Conservation (phyloP, 1,139 yeast species). For the Hansenula anomala region DNA sequence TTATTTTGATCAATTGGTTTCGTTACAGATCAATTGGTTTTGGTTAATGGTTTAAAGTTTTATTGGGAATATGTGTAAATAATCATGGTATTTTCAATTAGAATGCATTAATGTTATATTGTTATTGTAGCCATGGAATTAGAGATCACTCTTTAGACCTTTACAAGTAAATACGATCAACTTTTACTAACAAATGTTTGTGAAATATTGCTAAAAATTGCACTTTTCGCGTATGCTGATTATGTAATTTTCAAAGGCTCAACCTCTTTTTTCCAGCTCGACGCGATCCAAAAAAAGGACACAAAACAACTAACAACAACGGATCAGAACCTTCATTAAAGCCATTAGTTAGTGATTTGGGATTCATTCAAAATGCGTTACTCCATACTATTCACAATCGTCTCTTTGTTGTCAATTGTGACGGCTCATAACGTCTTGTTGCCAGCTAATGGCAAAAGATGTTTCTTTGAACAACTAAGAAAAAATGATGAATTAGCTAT, state of each 20-base stretch:
- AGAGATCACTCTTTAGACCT: too few relatives aligned
- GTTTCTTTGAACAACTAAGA: slow-evolving; percentile 82
- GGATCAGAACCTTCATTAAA: neutral
- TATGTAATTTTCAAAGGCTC: too few relatives aligned
- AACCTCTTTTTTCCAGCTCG: too few relatives aligned
- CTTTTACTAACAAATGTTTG: too few relatives aligned
- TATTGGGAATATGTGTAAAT: slow-evolving; percentile 2
- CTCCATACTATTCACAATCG: neutral
- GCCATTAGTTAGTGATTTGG: neutral
- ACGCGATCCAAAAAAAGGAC: too few relatives aligned
- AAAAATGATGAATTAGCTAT: slow-evolving; percentile 84
- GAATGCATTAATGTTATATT: slow-evolving; percentile 1
- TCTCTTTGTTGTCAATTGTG: slow-evolving; percentile 18
- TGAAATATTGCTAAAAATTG: too few relatives aligned
- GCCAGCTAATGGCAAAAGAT: slow-evolving; percentile 82
- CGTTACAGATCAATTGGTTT: neutral
- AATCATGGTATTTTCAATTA: slow-evolving; percentile 3
- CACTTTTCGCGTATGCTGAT: too few relatives aligned
- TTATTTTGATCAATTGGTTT: neutral
- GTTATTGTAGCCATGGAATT: neutral
- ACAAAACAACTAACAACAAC: too few relatives aligned
- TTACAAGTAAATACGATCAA: too few relatives aligned
- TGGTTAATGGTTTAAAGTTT: slow-evolving; percentile 1
- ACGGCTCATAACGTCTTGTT: slow-evolving; percentile 76
- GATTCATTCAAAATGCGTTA: neutral